Base-by-base conservation (phyloP, 192 early-diverging fungal genomes). In the Umbelopsis isabellina region DNA sequence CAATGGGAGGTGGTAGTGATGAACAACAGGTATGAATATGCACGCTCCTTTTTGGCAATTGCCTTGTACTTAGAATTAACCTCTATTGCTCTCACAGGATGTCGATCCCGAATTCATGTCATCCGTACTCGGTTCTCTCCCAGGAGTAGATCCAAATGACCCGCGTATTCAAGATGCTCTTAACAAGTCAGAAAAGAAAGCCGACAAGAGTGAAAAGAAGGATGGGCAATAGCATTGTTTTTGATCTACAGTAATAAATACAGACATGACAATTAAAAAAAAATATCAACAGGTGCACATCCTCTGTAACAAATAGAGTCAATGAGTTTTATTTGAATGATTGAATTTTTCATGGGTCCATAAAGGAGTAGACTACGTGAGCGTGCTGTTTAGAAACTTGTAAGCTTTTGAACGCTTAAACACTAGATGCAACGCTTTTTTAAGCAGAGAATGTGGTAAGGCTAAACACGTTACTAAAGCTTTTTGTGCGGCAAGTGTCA, bases 91-190 rank as follows among this genome's bases (percentile, higher is more conserved):
- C 25, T 33, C 33, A 16, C 30, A 61, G 55, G 27, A 61, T 25
- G 55, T 25, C 18, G 82, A 83, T 72, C 85, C 85, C 20, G 84
- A 88, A 55, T 80, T 86, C 75, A 90, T 94, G 82, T 84, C 81
- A 41, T 87, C 85, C n/a, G 87, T 96, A 12, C 76, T 97, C 3
- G 90, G 90, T 12, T 86, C 88, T 21, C 86, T 98, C 44, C 92
- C 94, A 13, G 96, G 96, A 46, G 93, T 98, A 12, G 91, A 97
- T 75, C 79, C 91, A 4, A 87, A 89, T 64, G 95, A 96, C 78
- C 93, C 93, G 25, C 88, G 90, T 49, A 81, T 97, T 65, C 84
- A 91, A 78, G 83, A 85, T 25, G 91, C 88, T 16, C 79, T 90
- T 8, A 79, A 87, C 22, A 84, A 83, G 48, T 67, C 76, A 52